Evolutionary conservation across 768 basidiomycete genomes (phyloP), one percentile per base, ranked within the genome.

Genomic region (Mycena leptocephala): DNA sequence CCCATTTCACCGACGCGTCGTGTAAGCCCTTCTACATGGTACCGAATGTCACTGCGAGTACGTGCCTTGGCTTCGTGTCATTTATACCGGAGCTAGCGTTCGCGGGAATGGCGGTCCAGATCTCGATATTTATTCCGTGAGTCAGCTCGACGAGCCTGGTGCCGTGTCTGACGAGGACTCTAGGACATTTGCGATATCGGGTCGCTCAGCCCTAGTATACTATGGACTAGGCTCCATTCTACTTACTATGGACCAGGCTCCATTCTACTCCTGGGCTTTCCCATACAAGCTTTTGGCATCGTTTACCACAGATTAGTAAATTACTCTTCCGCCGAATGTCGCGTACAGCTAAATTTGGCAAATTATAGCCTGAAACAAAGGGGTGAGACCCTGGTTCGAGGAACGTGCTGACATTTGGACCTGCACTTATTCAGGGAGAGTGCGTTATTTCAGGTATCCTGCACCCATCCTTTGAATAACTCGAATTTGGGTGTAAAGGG

Each of bases 41-140:
- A 37, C 77, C 77, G 24, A 78, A 78, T 22, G n/a, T 78, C 10
- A 78, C 77, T 41, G 77, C 77, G 39, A 78, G 77, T 78, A 43
- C 28, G 77, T 22, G n/a, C 2, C 20, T 58, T 58, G 22, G 2
- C 26, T 61, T 26, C 5, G 7, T 39, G 22, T 13, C 28, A 11
- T 51, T 20, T 55, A 5, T 18, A 10, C 33, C 59, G 59, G 37
- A 20, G 3, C 16, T 24, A 78, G 77, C 76, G 77, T 65, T 78
- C 48, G 74, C 77, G 53, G 77, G 77, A 18, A 78, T 78, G 74
- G 77, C 77, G 24, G 71, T 78, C 62, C 77, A 78, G 20, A 37
- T 63, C 6, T 67, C 76, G 28, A 33, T 78, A 2, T 78, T 72
- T 59, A 75, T 78, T 18, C 46, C 73, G 77, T 32, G 24, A 35